Evolutionary conservation across 2,329 filamentous ascomycete genomes (phyloP), one percentile per base, ranked within the genome.

Genomic region (Fusarium keratoplasticum): DNA sequence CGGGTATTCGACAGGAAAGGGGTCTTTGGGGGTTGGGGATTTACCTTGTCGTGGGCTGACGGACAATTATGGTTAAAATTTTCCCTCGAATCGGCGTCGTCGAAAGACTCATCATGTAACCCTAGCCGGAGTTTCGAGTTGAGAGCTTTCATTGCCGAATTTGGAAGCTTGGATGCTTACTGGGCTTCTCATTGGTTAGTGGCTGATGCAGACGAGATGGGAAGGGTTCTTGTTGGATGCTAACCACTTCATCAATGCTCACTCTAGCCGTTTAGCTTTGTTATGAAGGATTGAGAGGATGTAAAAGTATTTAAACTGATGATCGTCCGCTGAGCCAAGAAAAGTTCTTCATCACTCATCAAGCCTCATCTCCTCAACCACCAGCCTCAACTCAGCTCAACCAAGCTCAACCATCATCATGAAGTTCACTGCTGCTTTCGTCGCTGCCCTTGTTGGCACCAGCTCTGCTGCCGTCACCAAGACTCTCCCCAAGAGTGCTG

Each of bases 401-500:
- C 29, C 27, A 18, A 22, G 29, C 29, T 35, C 31, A 59, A 31
- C 31, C 13, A 35, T 16, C 25, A 50, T 25, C 63, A 75, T 75
- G 72, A 75, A 75, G 72, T 75, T 70, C 63, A 64, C 61, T n/a
- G 44, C 69, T 11, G 55, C 66, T 44, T 54, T 75, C 54, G 55
- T 75, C 54, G 72, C 72, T 18, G 62, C 63, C 63, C 66, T 75
- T n/a, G 66, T 63, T 60, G 66, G 72, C 61, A 60, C 74, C 13
- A 67, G 66, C 9, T 75, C 72, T 2, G 72, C 72, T 27, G 73
- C 73, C 52, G 73, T 73, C 40, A 75, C 73, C 27, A 75, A 64
- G 60, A 75, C 73, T 60, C 70, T 75, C n/a, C 73, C 73, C 25
- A 71, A 73, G 52, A 73, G 70, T 47, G 66, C 73, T 3, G 73